These are phyloP conservation scores for Fraxinus americana DNA, from an alignment of 257 asterid genomes.

Conservation along the genomic window DNA sequence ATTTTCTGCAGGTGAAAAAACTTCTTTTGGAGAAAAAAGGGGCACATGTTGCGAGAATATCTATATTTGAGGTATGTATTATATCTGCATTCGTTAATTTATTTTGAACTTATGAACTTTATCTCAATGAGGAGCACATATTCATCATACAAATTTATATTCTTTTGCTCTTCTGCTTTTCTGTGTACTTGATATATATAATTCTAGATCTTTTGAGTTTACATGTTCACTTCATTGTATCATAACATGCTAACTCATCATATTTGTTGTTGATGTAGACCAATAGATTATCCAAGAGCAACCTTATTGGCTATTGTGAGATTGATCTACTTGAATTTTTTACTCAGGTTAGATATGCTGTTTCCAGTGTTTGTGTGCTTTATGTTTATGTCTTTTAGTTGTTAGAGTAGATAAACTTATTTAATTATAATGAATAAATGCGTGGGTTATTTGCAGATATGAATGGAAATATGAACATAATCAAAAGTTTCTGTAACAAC, in stretches of 20 bases:
- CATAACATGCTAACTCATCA: conserved; percentile 25
- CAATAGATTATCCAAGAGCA: conserved; percentile 76
- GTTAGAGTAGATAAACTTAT: conserved; percentile 20
- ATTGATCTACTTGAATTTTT: conserved; percentile 83
- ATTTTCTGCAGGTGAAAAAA: conserved; percentile 75
- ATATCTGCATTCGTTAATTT: neutral
- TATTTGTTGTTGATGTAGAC: conserved; percentile 66
- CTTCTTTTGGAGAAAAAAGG: conserved; percentile 87
- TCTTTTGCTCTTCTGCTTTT: neutral
- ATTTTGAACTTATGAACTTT: conserved; percentile 3
- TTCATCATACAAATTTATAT: conserved; percentile 3
- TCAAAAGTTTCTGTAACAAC: neutral
- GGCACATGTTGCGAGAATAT: conserved; percentile 84
- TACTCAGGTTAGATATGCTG: conserved; percentile 59
- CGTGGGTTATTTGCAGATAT: conserved; percentile 11
- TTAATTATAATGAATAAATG: conserved; percentile 15
- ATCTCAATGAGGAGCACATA: conserved; percentile 14
- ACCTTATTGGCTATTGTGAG: conserved; percentile 88
- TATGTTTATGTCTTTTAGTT: conserved; percentile 15
- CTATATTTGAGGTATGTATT: conserved; percentile 83
- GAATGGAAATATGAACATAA: conserved; percentile 13
- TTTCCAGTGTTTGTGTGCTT: conserved; percentile 11
- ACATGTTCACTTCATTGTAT: conserved; percentile 18
- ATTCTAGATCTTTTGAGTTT: conserved; percentile 16
- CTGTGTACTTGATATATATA: neutral